A percentile compares a stretch with the other conserved stretches of the same genome.
Conservation (phyloP, 2,329 filamentous ascomycete species). For the Exophiala phaeomuriformis region DNA sequence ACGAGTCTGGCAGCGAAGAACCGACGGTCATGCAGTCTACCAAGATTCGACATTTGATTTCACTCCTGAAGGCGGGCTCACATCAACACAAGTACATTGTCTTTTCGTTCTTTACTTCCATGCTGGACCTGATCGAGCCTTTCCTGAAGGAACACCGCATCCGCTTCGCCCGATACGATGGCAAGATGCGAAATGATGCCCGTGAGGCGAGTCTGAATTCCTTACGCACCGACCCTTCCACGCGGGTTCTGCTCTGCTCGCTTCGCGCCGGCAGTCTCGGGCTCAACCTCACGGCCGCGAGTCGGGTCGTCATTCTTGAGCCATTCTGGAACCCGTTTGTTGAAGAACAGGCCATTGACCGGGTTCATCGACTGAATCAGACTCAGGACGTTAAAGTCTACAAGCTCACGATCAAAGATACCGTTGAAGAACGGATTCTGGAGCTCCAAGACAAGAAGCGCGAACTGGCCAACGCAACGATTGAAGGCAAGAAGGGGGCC, state of each 20-base stretch:
- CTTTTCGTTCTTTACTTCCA: constrained; percentile 96
- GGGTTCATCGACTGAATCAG: constrained; percentile 96
- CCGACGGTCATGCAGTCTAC: constrained; percentile 60
- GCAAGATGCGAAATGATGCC: constrained; percentile 85
- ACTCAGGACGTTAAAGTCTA: constrained; percentile 92
- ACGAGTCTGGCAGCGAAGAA: constrained; percentile 36
- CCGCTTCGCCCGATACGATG: constrained; percentile 83
- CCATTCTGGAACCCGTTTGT: constrained; percentile 99
- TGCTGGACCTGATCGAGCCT: constrained; percentile 93
- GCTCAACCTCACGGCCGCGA: constrained; percentile 88
- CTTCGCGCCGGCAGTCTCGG: constrained; percentile 89
- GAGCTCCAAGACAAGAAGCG: constrained; percentile 91
- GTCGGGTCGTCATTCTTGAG: constrained; percentile 86
- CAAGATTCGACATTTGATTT: constrained; percentile 80
- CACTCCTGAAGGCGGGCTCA: constrained; percentile 71
- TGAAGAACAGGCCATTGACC: constrained; percentile 97
- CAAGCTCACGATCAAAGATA: constrained; percentile 78
- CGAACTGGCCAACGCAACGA: constrained; percentile 80
- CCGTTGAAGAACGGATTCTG: constrained; percentile 91
- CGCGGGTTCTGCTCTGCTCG: constrained; percentile 81
- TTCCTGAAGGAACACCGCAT: constrained; percentile 71
- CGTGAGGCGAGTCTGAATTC: constrained; percentile 77
- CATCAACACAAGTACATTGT: constrained; percentile 91
- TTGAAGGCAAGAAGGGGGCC: constrained; percentile 64
- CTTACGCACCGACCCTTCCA: constrained; percentile 66